Base-by-base conservation (phyloP, 768 basidiomycete genomes). In the Calocera cornea region DNA sequence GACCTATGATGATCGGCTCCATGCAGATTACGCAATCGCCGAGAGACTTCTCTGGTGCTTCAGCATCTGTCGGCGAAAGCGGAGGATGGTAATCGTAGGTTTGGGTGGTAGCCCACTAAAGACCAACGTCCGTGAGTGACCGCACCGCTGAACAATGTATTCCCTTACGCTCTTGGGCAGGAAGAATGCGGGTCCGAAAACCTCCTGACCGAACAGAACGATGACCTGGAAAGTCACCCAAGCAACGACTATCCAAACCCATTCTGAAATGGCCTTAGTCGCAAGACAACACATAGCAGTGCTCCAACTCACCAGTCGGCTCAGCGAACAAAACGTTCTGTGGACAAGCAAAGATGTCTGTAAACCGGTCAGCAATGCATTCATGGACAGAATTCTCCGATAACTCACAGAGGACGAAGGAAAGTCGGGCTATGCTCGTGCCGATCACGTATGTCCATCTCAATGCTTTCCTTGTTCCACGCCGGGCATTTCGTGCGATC, bases 21-120 rank as follows among this genome's bases (percentile, higher is more conserved):
- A 95, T 94, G 72, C 93, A 95, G 65, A 97, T 95, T 5, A 91
- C 85, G 72, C 93, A 97, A 73, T 95, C 91, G 7, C 90, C 92
- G 17, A 92, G 78, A 1, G 87, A 83, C 70, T 87, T 85, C 50
- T 87, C 87, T 1, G 87, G 86, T 1, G 88, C 82, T 74, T 93
- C 91, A 0, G 87, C 74, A 72, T 92, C 89, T 0, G 86, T 81
- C 1, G 83, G 70, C 0, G 90, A 87, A 41, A 95, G 77, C 1
- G 82, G 79, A 7, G 92, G 93, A 75, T 95, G 93, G 72, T 95
- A 97, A 74, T 95, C 84, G 77, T 95, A 91, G 19, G 80, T 76
- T 71, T 87, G 84, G 5, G 80, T 76, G 22, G 80, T 79, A 1
- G 82, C 79, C 69, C 84, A 87, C 89, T 92, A 70, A 34, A 66